Evolutionary conservation across 345 rosid genomes (phyloP).

Genomic region (Syzygium grande): DNA sequence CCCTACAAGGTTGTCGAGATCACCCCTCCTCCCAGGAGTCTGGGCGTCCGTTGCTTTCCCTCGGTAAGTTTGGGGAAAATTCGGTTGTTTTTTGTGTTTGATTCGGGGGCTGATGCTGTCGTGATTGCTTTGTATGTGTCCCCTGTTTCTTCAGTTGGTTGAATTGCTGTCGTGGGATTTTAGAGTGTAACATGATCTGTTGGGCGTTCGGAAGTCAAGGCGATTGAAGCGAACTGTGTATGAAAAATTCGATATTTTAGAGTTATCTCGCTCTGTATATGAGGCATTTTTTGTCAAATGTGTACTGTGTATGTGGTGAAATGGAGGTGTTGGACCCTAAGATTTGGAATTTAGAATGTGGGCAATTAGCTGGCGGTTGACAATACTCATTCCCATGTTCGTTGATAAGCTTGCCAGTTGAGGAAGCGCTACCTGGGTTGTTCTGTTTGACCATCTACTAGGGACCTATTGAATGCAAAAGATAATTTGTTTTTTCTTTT

Average conservation of each 20-base stretch:
- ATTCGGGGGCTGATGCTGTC: background rate
- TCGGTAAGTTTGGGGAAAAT: constrained; percentile 27
- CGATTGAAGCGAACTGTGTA: background rate
- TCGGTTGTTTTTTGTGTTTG: background rate
- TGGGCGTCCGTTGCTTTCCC: constrained; percentile 85
- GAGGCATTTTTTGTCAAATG: background rate
- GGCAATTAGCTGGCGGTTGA: background rate
- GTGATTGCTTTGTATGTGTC: background rate
- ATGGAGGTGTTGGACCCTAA: background rate
- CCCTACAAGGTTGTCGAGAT: constrained; percentile 88
- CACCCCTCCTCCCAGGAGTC: constrained; percentile 89
- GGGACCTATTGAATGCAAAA: background rate
- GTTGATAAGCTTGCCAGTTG: background rate
- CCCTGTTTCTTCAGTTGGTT: background rate
- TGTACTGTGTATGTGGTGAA: background rate
- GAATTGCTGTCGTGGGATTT: background rate
- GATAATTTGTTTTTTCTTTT: background rate
- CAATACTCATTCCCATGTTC: background rate
- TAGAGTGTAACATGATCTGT: background rate
- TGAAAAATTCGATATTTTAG: background rate
- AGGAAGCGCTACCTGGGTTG: background rate
- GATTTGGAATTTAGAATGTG: background rate
- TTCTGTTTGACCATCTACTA: background rate
- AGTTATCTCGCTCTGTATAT: background rate
- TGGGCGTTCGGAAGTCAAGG: background rate